Evolutionary conservation across 352 stramenopile species (phyloP).

Genomic region (Blastocystis sp.): DNA sequence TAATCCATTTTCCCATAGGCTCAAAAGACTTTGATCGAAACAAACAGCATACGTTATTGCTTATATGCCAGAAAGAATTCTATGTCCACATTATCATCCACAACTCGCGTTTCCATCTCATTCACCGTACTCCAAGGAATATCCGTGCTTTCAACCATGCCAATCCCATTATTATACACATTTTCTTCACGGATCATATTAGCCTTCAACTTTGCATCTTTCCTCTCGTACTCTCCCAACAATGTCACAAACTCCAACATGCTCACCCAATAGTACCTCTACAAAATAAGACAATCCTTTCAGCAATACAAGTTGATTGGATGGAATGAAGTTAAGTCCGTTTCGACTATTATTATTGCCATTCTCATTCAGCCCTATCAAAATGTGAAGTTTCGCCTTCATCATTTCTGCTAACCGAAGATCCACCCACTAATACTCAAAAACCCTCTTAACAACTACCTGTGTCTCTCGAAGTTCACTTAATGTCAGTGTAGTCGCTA

Average conservation of each 20-base stretch:
- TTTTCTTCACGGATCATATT: neutral
- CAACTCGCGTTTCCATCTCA: constrained; percentile 43
- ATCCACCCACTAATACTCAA: constrained; percentile 16
- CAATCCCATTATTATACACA: constrained; percentile 58
- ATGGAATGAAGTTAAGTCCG: constrained; percentile 2
- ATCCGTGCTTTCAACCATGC: neutral
- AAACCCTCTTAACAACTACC: neutral
- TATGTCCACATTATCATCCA: constrained; percentile 46
- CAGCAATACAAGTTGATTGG: constrained; percentile 8
- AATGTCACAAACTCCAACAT: constrained; percentile 14
- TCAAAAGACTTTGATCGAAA: neutral
- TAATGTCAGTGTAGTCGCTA: neutral
- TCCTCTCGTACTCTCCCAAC: constrained; percentile 23
- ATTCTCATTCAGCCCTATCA: neutral
- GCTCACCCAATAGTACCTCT: constrained; percentile 64
- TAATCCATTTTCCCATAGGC: constrained; percentile 12
- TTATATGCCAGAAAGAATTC: constrained; percentile 65
- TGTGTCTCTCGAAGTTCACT: constrained; percentile 27
- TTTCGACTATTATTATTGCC: constrained; percentile 4
- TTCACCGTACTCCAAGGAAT: constrained; percentile 48
- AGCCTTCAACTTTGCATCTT: constrained; percentile 6
- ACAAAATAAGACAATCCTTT: neutral
- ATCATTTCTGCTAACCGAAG: constrained; percentile 40
- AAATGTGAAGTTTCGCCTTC: constrained; percentile 60
- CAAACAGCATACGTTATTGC: constrained; percentile 46